These are phyloP conservation scores for Ascochyta pisi DNA, from an alignment of 2,329 filamentous ascomycete species.

Conservation along the genomic window DNA sequence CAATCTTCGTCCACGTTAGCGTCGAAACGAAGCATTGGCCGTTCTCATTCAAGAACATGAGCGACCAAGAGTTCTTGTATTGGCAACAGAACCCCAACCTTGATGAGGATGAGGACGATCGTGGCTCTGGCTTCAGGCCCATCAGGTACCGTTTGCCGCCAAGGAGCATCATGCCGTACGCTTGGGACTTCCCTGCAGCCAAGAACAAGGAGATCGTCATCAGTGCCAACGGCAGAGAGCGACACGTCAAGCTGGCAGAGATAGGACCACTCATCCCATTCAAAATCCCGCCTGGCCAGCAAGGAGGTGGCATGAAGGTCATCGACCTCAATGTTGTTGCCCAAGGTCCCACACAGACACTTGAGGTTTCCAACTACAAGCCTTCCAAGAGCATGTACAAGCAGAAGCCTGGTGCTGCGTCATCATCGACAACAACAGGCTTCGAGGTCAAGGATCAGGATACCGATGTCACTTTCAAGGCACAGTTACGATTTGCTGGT, in stretches of 20 bases:
- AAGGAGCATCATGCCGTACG: slow-evolving; percentile 98
- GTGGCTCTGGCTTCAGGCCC: slow-evolving; percentile 83
- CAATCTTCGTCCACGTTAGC: slow-evolving; percentile 89
- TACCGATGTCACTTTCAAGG: slow-evolving; percentile 85
- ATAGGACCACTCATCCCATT: slow-evolving; percentile 96
- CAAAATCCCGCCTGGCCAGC: slow-evolving; percentile 75
- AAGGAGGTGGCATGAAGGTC: slow-evolving; percentile 75
- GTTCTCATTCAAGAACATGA: slow-evolving; percentile 98
- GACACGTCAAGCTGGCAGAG: slow-evolving; percentile 92
- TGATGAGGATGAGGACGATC: slow-evolving; percentile 88
- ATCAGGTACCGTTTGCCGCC: slow-evolving; percentile 91
- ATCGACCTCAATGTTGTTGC: slow-evolving; percentile 97
- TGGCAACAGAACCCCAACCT: slow-evolving; percentile 93
- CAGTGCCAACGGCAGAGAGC: slow-evolving; percentile 76
- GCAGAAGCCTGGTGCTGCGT: slow-evolving; percentile 63
- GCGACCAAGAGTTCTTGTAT: slow-evolving; percentile 94
- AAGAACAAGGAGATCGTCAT: slow-evolving; percentile 94
- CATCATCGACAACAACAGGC: slow-evolving; percentile 68
- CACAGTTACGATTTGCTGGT: slow-evolving; percentile 85
- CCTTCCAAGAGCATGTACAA: slow-evolving; percentile 90
- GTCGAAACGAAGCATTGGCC: slow-evolving; percentile 96
- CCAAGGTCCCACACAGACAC: slow-evolving; percentile 91
- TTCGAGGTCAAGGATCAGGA: slow-evolving; percentile 96
- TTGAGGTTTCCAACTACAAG: slow-evolving; percentile 94
- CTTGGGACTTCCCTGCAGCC: slow-evolving; percentile 98